Evolutionary conservation across 257 asterid genomes (phyloP), one percentile per base, ranked within the genome.

Genomic region (Nicotiana otophora): DNA sequence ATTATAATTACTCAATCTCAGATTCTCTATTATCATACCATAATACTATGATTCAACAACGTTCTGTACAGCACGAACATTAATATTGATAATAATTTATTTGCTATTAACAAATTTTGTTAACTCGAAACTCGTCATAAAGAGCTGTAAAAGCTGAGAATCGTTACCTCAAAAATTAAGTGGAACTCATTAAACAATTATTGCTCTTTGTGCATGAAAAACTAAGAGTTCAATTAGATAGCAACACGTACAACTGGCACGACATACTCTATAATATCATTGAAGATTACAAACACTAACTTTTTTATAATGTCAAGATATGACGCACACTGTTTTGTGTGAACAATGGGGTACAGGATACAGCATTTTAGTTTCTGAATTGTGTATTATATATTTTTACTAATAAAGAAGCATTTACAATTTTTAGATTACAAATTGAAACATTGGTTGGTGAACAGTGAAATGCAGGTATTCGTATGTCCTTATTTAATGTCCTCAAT

Each of bases 261-360:
- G 20, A 74, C 7, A 48, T 74, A 26, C 28, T 23, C 20, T 74
- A 74, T 74, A 48, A 74, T 74, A 74, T 74, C 80, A 12, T 1
- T 74, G 14, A 74, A 74, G 62, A 74, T 74, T 74, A 48, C 23
- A 74, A 74, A 48, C 80, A 14, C 62, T 74, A 48, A 74, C 62
- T 48, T 74, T 74, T 51, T 70, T 15, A 48, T 23, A 23, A 48
- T 74, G 80, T 26, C 23, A 48, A 72, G 51, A 46, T 48, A 42
- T 46, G 16, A 14, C 15, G 42, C 80, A 74, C 62, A 74, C 80
- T 23, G 39, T 74, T 74, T 74, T 74, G 80, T 74, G 80, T 48
- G 62, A 74, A 15, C 62, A 7, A 74, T 74, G 80, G 80, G 80
- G 80, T 74, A 74, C 80, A 74, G 4, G 60, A 26, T 74, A 26